These are phyloP conservation scores for Globisporangium nagaii DNA, from an alignment of 352 stramenopile genomes.

Conservation along the genomic window DNA sequence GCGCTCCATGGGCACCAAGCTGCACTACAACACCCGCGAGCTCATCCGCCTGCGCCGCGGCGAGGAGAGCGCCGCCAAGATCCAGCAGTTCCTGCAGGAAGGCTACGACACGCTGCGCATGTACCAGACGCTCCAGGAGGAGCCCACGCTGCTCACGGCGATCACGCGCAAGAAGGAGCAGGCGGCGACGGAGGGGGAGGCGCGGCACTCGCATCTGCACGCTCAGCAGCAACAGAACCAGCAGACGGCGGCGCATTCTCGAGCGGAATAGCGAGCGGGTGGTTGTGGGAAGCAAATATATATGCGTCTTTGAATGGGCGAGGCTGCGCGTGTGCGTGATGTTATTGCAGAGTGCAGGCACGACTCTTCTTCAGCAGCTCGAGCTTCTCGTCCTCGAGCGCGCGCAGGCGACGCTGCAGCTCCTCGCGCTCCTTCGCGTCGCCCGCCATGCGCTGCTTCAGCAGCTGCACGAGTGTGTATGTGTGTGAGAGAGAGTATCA, in stretches of 20 bases:
- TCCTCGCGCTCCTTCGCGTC: constrained; percentile 54
- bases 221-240: not conserved
- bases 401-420: constrained; percentile 38
- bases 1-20: constrained; percentile 58
- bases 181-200: not conserved
- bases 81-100: constrained; percentile 41
- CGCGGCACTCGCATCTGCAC: not conserved
- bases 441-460: constrained; percentile 34
- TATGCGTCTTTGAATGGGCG: not conserved
- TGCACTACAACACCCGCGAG: constrained; percentile 71
- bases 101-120: constrained; percentile 53
- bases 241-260: not conserved
- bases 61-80: constrained; percentile 32
- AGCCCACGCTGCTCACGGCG: constrained; percentile 36
- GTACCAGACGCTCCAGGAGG: constrained; percentile 44
- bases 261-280: not conserved
- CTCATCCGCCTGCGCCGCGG: constrained; percentile 51
- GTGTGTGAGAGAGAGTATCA: not conserved
- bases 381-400: constrained; percentile 54
- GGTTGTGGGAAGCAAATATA: not conserved
- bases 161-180: constrained; percentile 50
- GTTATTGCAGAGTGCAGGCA: constrained; percentile 42
- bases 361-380: constrained; percentile 53
- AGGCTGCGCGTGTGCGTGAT: not conserved
- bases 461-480: constrained; percentile 19